Base-by-base conservation (phyloP, 805 yeast species). In the Kuraishia piskuri region DNA sequence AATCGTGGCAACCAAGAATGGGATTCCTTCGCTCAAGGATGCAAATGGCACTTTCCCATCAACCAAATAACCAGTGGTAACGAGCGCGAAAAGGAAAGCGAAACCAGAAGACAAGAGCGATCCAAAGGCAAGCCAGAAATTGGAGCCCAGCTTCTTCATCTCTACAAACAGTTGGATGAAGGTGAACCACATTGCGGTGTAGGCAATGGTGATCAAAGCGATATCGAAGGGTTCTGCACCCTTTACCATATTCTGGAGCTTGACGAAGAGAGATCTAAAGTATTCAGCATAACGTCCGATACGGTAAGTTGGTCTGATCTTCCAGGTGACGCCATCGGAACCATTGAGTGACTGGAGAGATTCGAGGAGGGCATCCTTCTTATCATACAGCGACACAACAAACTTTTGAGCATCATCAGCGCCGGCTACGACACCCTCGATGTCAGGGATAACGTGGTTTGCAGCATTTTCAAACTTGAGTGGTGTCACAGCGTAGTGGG, bases 221-320 rank as follows among this genome's bases (percentile, higher is more conserved):
- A 91, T 83, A 68, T 92, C 98, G 59, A 89, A 89, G 23, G 86
- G 80, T 60, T 91, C 96, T 19, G 97, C 94, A 56, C 86, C 84
- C 51, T 74, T 72, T 52, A 85, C 73, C 56, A 82, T 68, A 50
- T 69, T 72, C 51, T 70, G 61, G 19, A 82, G 62, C 57, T 72
- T 78, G 19, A 61, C 52, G 48, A 73, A 63, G 10, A 74, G 67
- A 22, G 73, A 67, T 37, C 70, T 67, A 48, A 77, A 63, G 58
- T 81, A 77, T 53, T 80, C 84, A 52, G 76, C 77, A 58, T 84
- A 77, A 58, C 79, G 81, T 49, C 80, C 74, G 51, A 84, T 62
- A 62, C 80, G 76, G 58, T 81, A 78, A 55, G 75, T 75, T 57
- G 76, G 79, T 68, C 87, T 77, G 37, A 78, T 73, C 60, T 80